phyloP scores from a whole-genome alignment of 805 yeast species.

The Nakazawaea sp. region DNA sequence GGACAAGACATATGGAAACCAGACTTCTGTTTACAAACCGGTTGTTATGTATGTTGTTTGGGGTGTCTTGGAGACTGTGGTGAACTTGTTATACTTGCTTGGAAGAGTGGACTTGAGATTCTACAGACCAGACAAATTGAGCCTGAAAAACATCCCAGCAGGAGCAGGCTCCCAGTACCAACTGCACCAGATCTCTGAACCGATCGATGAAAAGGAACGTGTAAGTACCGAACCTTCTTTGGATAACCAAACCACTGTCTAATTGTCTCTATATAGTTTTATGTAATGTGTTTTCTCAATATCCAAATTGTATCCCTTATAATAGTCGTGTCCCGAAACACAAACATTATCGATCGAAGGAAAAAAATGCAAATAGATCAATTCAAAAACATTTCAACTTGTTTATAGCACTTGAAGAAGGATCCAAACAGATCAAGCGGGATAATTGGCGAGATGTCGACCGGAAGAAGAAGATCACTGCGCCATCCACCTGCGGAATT shows the following conservation, averaged over 20 bases:
- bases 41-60: conserved; percentile 61
- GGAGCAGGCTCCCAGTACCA: background rate
- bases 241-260: background rate
- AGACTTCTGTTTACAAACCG: conserved; percentile 41
- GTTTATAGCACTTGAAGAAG: no score
- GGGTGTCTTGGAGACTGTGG: conserved; percentile 59
- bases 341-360: no score
- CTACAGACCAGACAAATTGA: conserved; percentile 57
- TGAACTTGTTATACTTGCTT: conserved; percentile 48
- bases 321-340: no score
- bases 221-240: conserved; percentile 4
- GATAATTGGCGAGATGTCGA: no score
- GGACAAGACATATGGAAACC: conserved; percentile 21
- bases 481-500: conserved; percentile 1
- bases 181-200: background rate
- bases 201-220: conserved; percentile 2
- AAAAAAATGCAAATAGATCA: no score
- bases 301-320: no score
- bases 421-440: no score
- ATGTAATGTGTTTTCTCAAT: no score
- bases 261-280: no score
- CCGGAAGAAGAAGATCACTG: conserved; percentile 4
- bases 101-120: conserved; percentile 72
- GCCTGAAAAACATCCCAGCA: background rate
- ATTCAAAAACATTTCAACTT: no score